A percentile compares a stretch with the other conserved stretches of the same genome.
phyloP scores from a whole-genome alignment of 306 rosid species.

The Vicia faba region DNA sequence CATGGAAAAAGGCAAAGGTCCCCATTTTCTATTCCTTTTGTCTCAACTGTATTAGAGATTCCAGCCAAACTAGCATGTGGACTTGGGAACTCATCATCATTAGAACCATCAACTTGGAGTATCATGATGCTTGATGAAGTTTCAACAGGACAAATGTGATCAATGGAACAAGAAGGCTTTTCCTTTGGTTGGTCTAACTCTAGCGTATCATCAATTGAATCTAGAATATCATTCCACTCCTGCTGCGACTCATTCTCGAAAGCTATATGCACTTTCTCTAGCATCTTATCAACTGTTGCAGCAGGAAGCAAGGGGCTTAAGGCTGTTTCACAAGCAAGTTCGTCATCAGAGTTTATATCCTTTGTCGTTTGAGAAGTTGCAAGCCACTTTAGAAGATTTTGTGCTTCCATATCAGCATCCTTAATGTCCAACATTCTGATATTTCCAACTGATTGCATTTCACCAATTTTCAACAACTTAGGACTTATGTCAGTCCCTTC shows the following conservation, averaged over 20 bases:
- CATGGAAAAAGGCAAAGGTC: slow-evolving; percentile 62
- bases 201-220: slow-evolving; percentile 65
- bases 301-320: slow-evolving; percentile 78
- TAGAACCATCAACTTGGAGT: slow-evolving; percentile 76
- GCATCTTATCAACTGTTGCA: slow-evolving; percentile 66
- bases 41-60: slow-evolving; percentile 45
- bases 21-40: slow-evolving; percentile 64
- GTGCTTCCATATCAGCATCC: slow-evolving; percentile 71
- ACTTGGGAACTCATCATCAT: slow-evolving; percentile 55
- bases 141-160: slow-evolving; percentile 35
- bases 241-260: slow-evolving; percentile 84
- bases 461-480: slow-evolving; percentile 44
- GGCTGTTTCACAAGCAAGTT: slow-evolving; percentile 73
- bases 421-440: slow-evolving; percentile 41
- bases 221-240: slow-evolving; percentile 95
- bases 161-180: slow-evolving; percentile 41
- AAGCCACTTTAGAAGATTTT: slow-evolving; percentile 80
- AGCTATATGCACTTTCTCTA: slow-evolving; percentile 76
- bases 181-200: slow-evolving; percentile 55
- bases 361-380: slow-evolving; percentile 80
- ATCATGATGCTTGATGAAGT: slow-evolving; percentile 45
- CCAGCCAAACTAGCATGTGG: slow-evolving; percentile 51
- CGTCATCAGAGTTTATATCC: slow-evolving; percentile 83
- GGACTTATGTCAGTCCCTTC: slow-evolving; percentile 43
- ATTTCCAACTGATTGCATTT: slow-evolving; percentile 48